These are phyloP conservation scores for Botrytis hyacinthi DNA, from an alignment of 2,329 filamentous ascomycete genomes.

Conservation along the genomic window DNA sequence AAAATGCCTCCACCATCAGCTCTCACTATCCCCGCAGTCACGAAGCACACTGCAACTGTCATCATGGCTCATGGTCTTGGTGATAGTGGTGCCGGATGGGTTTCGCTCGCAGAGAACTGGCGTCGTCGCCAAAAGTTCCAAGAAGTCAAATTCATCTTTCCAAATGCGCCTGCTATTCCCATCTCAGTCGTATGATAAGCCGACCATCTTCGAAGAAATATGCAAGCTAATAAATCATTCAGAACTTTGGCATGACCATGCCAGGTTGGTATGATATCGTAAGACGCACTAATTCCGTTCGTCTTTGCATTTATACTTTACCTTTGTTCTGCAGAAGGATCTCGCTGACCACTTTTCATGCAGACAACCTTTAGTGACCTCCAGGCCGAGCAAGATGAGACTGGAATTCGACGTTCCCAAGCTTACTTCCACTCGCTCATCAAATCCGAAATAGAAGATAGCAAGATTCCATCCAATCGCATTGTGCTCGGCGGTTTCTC, in stretches of 20 bases:
- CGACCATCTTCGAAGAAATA: not conserved
- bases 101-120: conserved; percentile 83
- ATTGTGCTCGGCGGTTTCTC: conserved; percentile 86
- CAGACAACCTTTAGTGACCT: conserved; percentile 47
- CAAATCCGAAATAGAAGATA: conserved; percentile 68
- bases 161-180: conserved; percentile 82
- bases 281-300: conserved; percentile 39
- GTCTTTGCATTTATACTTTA: conserved; percentile 22
- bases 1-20: conserved; percentile 38
- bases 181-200: conserved; percentile 65
- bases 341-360: not conserved
- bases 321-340: not conserved
- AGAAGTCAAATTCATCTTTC: conserved; percentile 91
- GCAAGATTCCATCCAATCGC: conserved; percentile 76
- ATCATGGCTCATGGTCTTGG: conserved; percentile 93
- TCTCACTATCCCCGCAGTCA: conserved; percentile 74
- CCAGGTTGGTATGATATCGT: conserved; percentile 86
- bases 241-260: conserved; percentile 78
- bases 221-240: conserved; percentile 21
- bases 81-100: conserved; percentile 78
- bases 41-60: conserved; percentile 86
- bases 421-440: conserved; percentile 78
- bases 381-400: conserved; percentile 59
- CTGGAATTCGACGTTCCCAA: conserved; percentile 70
- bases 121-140: conserved; percentile 74